Conservation (phyloP, 345 rosid species). For the Pistacia vera region DNA sequence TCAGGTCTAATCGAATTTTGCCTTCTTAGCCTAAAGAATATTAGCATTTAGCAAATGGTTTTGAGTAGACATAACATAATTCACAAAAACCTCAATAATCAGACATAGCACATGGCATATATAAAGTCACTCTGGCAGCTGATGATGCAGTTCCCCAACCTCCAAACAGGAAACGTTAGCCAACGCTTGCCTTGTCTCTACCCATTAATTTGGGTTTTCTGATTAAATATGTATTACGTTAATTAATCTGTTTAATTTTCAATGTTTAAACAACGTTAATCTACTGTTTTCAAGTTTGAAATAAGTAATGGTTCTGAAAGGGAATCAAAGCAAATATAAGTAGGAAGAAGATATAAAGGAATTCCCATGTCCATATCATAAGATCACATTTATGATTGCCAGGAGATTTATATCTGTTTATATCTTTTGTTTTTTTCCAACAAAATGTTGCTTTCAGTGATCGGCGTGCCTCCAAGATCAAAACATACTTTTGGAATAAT, state of each 20-base stretch:
- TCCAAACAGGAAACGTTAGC: slow-evolving; percentile 13
- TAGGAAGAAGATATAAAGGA: not conserved
- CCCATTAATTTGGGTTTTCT: not conserved
- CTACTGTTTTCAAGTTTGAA: not conserved
- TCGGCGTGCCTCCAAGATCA: not conserved
- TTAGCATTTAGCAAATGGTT: no score
- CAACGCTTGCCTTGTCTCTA: not conserved
- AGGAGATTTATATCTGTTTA: not conserved
- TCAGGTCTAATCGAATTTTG: no score
- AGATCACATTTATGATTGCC: not conserved
- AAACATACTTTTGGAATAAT: not conserved
- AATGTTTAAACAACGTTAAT: no score
- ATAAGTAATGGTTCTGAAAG: not conserved
- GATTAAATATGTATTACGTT: not conserved
- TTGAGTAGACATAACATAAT: not conserved
- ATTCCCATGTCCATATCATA: not conserved
- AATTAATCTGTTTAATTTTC: no score
- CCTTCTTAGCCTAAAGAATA: no score
- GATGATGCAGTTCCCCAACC: slow-evolving; percentile 27
- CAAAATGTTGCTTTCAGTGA: slow-evolving; percentile 7
- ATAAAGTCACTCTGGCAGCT: slow-evolving; percentile 18
- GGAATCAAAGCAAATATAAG: not conserved
- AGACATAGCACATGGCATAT: slow-evolving; percentile 25
- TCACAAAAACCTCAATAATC: not conserved
- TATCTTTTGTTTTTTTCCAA: slow-evolving; percentile 10